These are phyloP conservation scores for Botryosphaeria dothidea DNA, from an alignment of 2,329 filamentous ascomycete species.

Conservation along the genomic window DNA sequence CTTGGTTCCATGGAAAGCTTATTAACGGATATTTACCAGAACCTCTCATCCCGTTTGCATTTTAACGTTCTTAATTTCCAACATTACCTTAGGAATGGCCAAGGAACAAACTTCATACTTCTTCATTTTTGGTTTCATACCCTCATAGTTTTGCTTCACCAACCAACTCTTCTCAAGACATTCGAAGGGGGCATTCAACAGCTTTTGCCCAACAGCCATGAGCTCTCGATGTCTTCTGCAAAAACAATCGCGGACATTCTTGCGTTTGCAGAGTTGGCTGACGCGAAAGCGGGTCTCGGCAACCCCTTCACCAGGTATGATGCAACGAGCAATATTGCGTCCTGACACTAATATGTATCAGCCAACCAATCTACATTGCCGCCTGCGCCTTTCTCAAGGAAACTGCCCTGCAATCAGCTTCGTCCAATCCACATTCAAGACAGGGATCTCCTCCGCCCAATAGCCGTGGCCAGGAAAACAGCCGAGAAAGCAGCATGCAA, in stretches of 20 bases:
- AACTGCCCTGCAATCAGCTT: conserved; percentile 67
- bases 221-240: conserved; percentile 81
- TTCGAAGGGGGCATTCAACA: conserved; percentile 71
- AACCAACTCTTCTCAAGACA: conserved; percentile 77
- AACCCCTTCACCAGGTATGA: conserved; percentile 72
- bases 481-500: background rate
- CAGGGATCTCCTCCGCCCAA: conserved; percentile 51
- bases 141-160: conserved; percentile 80
- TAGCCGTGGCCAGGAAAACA: background rate
- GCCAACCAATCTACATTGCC: conserved; percentile 88
- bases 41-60: conserved; percentile 71
- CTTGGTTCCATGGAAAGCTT: conserved; percentile 79
- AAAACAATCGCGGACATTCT: conserved; percentile 91
- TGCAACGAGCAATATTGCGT: conserved; percentile 19
- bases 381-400: conserved; percentile 88
- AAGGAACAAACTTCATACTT: conserved; percentile 84
- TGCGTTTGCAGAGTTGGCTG: conserved; percentile 81
- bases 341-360: conserved; percentile 32
- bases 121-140: conserved; percentile 90
- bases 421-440: conserved; percentile 63
- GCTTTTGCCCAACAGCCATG: conserved; percentile 76
- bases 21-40: conserved; percentile 73
- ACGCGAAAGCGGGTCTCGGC: conserved; percentile 81
- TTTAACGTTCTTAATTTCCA: conserved; percentile 88
- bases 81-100: conserved; percentile 75